These are phyloP conservation scores for Scutellaria baicalensis DNA, from an alignment of 257 asterid genomes.

Conservation along the genomic window DNA sequence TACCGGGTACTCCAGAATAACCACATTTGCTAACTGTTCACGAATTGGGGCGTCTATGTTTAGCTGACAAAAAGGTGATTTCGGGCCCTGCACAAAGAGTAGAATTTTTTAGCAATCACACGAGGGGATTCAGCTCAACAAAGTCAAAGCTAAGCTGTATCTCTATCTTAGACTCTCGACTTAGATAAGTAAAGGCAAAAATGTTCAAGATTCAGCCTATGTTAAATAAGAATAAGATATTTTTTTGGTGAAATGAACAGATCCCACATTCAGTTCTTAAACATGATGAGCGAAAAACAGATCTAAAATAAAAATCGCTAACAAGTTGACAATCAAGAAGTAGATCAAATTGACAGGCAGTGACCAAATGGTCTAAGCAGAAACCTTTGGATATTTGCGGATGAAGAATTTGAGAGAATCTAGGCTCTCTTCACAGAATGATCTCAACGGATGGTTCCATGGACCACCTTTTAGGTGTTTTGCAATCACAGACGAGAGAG, in stretches of 20 bases:
- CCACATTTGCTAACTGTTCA: slow-evolving; percentile 49
- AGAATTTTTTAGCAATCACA: background rate
- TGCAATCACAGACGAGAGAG: slow-evolving; percentile 47
- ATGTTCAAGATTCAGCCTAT: background rate
- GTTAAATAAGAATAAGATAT: background rate
- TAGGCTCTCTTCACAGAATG: slow-evolving; percentile 46
- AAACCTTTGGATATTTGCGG: slow-evolving; percentile 71
- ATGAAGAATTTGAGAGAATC: slow-evolving; percentile 73
- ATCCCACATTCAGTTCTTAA: background rate
- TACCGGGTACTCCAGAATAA: slow-evolving; percentile 74
- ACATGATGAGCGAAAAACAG: background rate
- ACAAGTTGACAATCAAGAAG: background rate
- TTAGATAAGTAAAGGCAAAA: background rate
- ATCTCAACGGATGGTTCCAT: slow-evolving; percentile 69
- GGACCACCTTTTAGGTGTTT: slow-evolving; percentile 77
- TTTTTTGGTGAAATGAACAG: background rate
- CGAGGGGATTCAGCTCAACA: background rate
- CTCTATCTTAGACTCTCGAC: background rate
- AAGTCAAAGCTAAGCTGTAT: background rate
- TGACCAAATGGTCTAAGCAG: background rate
- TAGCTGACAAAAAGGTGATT: slow-evolving; percentile 52
- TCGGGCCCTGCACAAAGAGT: slow-evolving; percentile 43
- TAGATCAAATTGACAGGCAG: background rate
- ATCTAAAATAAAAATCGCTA: background rate
- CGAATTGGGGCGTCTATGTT: slow-evolving; percentile 51